Conservation (phyloP, 257 asterid genomes). For the Cynanchum wilfordii region DNA sequence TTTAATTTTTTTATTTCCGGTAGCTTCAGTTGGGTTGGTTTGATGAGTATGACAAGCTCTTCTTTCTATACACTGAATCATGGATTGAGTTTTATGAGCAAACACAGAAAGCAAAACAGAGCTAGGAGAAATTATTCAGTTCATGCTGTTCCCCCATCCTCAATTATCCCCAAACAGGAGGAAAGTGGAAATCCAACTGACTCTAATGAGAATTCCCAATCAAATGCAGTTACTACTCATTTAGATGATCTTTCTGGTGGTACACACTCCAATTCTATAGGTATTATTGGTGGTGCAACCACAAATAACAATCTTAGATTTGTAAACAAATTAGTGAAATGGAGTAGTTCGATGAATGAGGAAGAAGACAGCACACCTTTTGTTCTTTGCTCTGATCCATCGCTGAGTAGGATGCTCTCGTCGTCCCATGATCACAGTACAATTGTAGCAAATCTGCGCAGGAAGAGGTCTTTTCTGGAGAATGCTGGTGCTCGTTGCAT, state of each 20-base stretch:
- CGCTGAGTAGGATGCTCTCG: slow-evolving; percentile 40
- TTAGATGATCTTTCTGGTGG: slow-evolving; percentile 10
- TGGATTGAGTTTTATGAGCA: slow-evolving; percentile 29
- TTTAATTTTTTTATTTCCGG: too few species aligned
- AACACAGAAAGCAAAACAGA: slow-evolving; percentile 31
- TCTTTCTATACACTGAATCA: slow-evolving; percentile 42
- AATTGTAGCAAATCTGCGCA: slow-evolving; percentile 47
- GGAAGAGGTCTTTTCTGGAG: slow-evolving; percentile 52
- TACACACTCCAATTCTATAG: slow-evolving; percentile 29
- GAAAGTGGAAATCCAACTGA: slow-evolving; percentile 25
- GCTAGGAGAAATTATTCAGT: slow-evolving; percentile 34
- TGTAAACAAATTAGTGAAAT: slow-evolving; percentile 32
- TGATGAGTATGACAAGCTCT: slow-evolving; percentile 41
- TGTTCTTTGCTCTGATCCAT: slow-evolving; percentile 62
- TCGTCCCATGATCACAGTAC: slow-evolving; percentile 24
- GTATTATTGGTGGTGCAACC: slow-evolving; percentile 43
- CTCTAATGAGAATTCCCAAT: slow-evolving; percentile 13
- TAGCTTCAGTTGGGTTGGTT: slow-evolving; percentile 11
- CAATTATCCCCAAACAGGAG: slow-evolving; percentile 25
- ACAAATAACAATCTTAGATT: slow-evolving; percentile 30
- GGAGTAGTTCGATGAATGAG: slow-evolving; percentile 27
- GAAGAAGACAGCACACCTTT: slow-evolving; percentile 33
- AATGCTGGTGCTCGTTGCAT: slow-evolving; percentile 54
- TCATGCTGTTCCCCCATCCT: slow-evolving; percentile 29
- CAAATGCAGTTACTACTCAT: slow-evolving; percentile 2